A percentile compares a stretch with the other conserved stretches of the same genome.
Conservation (phyloP, 1,284 basidiomycete species). For the Anthracocystis walkeri region DNA sequence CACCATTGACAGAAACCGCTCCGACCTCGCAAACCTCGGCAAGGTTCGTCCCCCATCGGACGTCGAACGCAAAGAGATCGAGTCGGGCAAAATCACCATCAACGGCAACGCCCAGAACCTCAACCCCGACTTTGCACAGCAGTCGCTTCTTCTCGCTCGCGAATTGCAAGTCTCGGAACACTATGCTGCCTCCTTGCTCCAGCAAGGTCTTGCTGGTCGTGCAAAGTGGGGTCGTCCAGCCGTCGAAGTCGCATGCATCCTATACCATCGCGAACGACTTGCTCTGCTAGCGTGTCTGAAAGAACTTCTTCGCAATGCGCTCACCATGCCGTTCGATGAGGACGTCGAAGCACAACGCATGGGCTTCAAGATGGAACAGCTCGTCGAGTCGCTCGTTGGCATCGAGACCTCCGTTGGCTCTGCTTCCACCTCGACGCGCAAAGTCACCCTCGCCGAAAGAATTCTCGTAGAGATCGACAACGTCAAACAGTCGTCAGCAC, state of each 20-base stretch:
- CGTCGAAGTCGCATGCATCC: conserved; percentile 63
- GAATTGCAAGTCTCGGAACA: conserved; percentile 63
- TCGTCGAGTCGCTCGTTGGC: conserved; percentile 56
- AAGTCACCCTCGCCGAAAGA: conserved; percentile 37
- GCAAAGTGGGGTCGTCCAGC: conserved; percentile 63
- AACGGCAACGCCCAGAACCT: conserved; percentile 57
- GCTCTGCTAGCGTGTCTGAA: conserved; percentile 63
- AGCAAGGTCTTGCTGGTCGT: conserved; percentile 60
- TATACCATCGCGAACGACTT: conserved; percentile 65
- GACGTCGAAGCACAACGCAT: conserved; percentile 53
- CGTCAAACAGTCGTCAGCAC: conserved; percentile 32
- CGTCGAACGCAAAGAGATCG: conserved; percentile 64
- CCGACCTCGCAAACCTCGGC: conserved; percentile 62
- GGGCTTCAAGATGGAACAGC: conserved; percentile 60
- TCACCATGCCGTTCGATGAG: conserved; percentile 59
- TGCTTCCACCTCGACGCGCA: conserved; percentile 19
- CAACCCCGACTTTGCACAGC: conserved; percentile 66
- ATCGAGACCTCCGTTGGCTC: conserved; percentile 31
- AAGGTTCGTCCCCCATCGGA: conserved; percentile 53
- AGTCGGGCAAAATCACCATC: conserved; percentile 63
- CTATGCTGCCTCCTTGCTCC: conserved; percentile 66
- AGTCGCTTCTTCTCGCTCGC: conserved; percentile 60
- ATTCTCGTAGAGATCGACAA: conserved; percentile 58
- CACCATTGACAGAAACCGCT: conserved; percentile 58
- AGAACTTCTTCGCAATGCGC: conserved; percentile 58